phyloP scores from a whole-genome alignment of 164 flowering plant species.

The Vitis amurensis region DNA sequence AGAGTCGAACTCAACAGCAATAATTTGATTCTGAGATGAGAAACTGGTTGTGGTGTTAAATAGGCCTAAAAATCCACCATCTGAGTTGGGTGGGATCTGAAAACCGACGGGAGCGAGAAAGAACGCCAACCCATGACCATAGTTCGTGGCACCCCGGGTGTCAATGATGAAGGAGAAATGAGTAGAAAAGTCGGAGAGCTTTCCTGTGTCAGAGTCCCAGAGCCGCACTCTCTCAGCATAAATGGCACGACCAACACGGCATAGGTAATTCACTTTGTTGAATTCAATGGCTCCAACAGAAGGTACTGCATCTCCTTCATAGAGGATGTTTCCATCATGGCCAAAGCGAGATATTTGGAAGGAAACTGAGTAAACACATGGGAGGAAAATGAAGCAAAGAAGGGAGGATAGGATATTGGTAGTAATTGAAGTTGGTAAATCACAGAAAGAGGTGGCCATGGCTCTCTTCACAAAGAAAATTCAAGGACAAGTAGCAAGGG shows the following conservation, averaged over 20 bases:
- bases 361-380: neutral
- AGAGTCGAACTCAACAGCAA: conserved; percentile 5
- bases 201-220: conserved; percentile 30
- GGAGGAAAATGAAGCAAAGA: too few relatives aligned
- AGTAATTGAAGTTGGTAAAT: too few relatives aligned
- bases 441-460: too few relatives aligned
- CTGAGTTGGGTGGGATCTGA: conserved; percentile 26
- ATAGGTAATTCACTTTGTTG: conserved; percentile 2
- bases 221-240: conserved; percentile 22
- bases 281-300: conserved; percentile 32
- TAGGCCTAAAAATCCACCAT: conserved; percentile 11
- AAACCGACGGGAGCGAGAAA: conserved; percentile 28
- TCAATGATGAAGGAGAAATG: conserved; percentile 42
- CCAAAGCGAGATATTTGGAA: conserved; percentile 26
- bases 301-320: conserved; percentile 35
- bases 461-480: too few relatives aligned
- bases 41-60: conserved; percentile 1
- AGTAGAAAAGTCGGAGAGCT: conserved; percentile 43
- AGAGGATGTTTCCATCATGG: conserved; percentile 7
- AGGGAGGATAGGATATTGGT: too few relatives aligned
- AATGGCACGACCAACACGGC: conserved; percentile 27
- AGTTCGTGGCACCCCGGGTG: neutral
- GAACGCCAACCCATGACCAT: neutral
- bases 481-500: too few relatives aligned
- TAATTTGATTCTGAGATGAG: neutral